A percentile compares a stretch with the other conserved stretches of the same genome.
These are phyloP conservation scores for Emergomyces pasteurianus DNA, from an alignment of 2,329 filamentous ascomycete genomes.

Conservation along the genomic window DNA sequence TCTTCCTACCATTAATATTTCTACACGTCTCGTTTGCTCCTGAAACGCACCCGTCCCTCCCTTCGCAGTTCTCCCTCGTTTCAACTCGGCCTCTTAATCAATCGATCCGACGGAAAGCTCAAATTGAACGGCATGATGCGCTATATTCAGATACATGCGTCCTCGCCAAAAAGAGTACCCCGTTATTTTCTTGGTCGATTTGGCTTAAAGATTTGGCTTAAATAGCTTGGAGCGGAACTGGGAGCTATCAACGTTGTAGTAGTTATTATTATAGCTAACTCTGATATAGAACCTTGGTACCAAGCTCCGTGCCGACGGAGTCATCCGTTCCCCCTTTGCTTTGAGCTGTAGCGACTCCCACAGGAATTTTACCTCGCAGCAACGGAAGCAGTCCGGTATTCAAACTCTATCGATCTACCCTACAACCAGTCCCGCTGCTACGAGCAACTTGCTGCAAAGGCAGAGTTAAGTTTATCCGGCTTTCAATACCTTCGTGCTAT, in stretches of 20 bases:
- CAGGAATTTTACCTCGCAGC: background rate
- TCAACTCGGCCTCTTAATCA: background rate
- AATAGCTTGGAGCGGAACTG: background rate
- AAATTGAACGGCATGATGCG: background rate
- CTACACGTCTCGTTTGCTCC: background rate
- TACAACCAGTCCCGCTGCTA: background rate
- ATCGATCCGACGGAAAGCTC: background rate
- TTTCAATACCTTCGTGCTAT: background rate
- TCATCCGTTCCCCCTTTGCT: background rate
- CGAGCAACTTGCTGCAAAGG: background rate
- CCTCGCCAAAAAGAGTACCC: too few species aligned
- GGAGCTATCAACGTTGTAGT: background rate
- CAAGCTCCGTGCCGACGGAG: background rate
- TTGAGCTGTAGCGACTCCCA: background rate
- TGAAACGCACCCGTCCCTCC: background rate
- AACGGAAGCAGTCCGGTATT: background rate
- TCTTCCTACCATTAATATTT: background rate
- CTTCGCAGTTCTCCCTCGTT: background rate
- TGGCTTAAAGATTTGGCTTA: background rate
- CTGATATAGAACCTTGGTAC: background rate
- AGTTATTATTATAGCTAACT: background rate
- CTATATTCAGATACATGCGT: background rate
- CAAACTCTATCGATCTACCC: background rate
- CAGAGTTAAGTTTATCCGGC: background rate
- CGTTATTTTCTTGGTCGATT: background rate